Evolutionary conservation across 2,329 filamentous ascomycete genomes (phyloP), one percentile per base, ranked within the genome.

Genomic region (Didymella exigua): DNA sequence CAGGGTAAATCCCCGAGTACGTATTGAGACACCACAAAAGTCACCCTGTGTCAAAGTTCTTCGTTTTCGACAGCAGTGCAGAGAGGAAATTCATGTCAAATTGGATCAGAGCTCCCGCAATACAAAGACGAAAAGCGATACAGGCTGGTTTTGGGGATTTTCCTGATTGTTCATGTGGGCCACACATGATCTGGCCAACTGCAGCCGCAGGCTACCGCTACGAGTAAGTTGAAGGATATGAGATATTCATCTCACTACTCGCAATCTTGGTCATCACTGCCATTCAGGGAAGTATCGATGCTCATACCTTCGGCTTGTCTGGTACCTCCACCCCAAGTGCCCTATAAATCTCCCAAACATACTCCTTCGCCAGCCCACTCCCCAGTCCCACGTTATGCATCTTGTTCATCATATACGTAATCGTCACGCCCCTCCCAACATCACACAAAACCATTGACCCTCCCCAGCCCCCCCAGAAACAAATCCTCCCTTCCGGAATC

Each of bases 341-440:
- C 31, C 53, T 31, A 14, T 63, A 65, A n/a, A 62, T 38, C 2
- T 49, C 47, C 40, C 24, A 37, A 9, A 65, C 8, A 42, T 55
- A 63, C 3, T 31, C 34, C 34, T 40, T 53, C 10, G 49, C 47
- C 36, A 51, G 41, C 13, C 49, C 36, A 19, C 45, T 61, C 2
- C 59, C 59, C 48, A 60, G 24, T 0, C 30, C 41, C 10, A 37
- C 51, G 37, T 31, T 43, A 1, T 41, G 47, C 60, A 66, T 66
- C 44, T 62, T 63, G 9, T 66, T 66, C 63, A 66, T 65, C 16
- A 59, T 38, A 43, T 66, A 66, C 1, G 46, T 34, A 30, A 66
- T 48, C 5, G 60, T 63, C 21, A 66, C 10, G 9, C 45, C 45
- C 4, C 61, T 36, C 2, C 60, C 63, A 5, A 58, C 53, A 42